Evolutionary conservation across 1,284 basidiomycete species (phyloP).

Genomic region (Ceratobasidium sp.): DNA sequence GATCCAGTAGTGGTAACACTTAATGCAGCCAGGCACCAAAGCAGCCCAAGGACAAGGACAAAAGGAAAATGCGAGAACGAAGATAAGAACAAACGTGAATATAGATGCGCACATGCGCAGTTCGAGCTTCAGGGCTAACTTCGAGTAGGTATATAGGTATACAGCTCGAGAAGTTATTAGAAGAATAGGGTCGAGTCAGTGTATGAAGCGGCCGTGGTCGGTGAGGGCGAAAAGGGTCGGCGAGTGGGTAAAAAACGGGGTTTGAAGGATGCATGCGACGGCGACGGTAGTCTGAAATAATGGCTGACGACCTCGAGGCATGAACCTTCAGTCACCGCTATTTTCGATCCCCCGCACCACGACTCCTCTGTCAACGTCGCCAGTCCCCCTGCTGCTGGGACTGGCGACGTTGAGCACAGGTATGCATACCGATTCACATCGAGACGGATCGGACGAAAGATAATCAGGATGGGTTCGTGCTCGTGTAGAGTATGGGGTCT

Average conservation of each 20-base stretch:
- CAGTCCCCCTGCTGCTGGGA: conserved; percentile 9
- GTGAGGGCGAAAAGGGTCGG: background rate
- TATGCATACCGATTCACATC: background rate
- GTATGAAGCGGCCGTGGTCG: background rate
- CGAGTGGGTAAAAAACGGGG: background rate
- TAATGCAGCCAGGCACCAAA: conserved; percentile 53
- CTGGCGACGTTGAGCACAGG: background rate
- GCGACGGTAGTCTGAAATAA: no score
- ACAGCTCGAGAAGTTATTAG: no score
- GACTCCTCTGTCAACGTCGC: background rate
- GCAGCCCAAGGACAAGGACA: conserved; percentile 48
- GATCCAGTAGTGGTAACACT: no score
- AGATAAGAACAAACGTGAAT: no score
- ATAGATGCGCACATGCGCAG: background rate
- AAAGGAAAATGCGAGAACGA: background rate
- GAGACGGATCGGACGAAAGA: no score
- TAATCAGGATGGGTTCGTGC: no score
- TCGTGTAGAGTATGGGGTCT: no score
- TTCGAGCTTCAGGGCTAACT: background rate
- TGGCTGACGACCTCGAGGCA: no score
- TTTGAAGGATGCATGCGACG: background rate
- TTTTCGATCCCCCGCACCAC: background rate
- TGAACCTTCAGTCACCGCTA: background rate
- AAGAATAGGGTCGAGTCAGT: background rate
- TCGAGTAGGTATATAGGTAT: no score